Evolutionary conservation across 139 green algal genomes (phyloP).

Genomic region (Eudorina sp.): DNA sequence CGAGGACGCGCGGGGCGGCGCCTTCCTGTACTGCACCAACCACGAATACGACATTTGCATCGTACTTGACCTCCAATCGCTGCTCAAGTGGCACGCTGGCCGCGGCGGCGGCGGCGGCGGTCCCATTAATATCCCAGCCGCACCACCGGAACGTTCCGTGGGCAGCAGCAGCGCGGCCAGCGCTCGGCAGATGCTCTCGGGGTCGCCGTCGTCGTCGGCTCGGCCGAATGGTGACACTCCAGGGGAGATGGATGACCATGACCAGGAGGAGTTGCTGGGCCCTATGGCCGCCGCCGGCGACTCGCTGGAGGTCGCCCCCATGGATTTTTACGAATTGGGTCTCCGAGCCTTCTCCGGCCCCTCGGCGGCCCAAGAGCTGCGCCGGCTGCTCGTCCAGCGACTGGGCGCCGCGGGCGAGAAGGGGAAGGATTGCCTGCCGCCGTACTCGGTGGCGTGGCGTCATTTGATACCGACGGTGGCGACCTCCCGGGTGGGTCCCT

Average conservation of each 20-base stretch:
- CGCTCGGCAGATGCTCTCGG: too few species aligned
- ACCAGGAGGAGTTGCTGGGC: too few species aligned
- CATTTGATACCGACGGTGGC: not conserved
- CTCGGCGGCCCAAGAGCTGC: not conserved
- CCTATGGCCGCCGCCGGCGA: too few species aligned
- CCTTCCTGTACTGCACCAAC: not conserved
- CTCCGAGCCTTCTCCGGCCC: not conserved
- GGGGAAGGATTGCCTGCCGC: not conserved
- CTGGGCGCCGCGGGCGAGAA: not conserved
- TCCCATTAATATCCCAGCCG: not conserved
- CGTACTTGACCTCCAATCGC: not conserved
- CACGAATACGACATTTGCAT: not conserved
- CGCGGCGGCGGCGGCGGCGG: not conserved
- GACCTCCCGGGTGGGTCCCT: not conserved
- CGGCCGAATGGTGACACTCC: too few species aligned
- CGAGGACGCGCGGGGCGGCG: not conserved
- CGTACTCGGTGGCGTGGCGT: not conserved
- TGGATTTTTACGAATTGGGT: not conserved
- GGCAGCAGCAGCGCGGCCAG: not conserved
- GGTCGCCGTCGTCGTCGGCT: too few species aligned
- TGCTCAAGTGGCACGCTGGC: constrained; percentile 16
- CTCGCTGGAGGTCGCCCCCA: too few species aligned
- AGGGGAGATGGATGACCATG: too few species aligned
- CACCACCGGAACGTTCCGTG: not conserved
- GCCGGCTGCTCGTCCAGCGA: not conserved